Base-by-base conservation (phyloP, 164 flowering plant genomes). In the Berberis thunbergii region DNA sequence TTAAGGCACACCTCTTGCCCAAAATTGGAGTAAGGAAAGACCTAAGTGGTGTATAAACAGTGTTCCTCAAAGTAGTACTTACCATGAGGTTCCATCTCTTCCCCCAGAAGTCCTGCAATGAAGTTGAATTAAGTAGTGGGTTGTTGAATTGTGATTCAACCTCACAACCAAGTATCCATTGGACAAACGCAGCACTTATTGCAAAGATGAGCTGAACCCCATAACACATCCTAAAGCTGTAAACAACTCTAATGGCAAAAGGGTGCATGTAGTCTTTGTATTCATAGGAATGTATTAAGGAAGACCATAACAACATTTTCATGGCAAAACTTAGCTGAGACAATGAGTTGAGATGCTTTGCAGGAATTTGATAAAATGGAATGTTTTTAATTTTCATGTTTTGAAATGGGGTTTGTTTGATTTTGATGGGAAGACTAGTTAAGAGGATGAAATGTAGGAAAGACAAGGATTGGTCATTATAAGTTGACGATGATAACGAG, bases 371-470 rank as follows among this genome's bases (percentile, higher is more conserved):
- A 1, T 41, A 12, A 6, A 48, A 9, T 57, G 41, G 54, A 73
- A 46, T 57, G 40, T 38, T 65, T 64, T 54, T 5, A 13, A 41
- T 49, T 49, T 62, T 7, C 1, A 41, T 39, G 41, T 67, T 54
- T 57, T 53, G 70, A 12, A 4, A 4, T 49, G 46, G 57, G 59
- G 54, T 46, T 45, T 54, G 52, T 53, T 67, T 71, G 67, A 75
- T 72, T 43, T 74, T 75, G 78, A 83, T 77, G 49, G 87, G 87
- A 4, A 81, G 69, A 65, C 77, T 75, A n/a, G 76, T 72, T 4
- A 78, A 9, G 26, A 77, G 72, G 4, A 77, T 0, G 68, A 78
- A 81, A 3, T 61, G 65, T 3, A 39, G 53, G 7, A 84, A 71
- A n/a, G 87, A 73, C 64, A 64, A 49, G n/a, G 26, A 26, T 26